Percentiles rank a stretch among this genome's conserved stretches.
phyloP scores from a whole-genome alignment of 2,329 filamentous ascomycete genomes.

The Sporothrix brunneoviolacea region DNA sequence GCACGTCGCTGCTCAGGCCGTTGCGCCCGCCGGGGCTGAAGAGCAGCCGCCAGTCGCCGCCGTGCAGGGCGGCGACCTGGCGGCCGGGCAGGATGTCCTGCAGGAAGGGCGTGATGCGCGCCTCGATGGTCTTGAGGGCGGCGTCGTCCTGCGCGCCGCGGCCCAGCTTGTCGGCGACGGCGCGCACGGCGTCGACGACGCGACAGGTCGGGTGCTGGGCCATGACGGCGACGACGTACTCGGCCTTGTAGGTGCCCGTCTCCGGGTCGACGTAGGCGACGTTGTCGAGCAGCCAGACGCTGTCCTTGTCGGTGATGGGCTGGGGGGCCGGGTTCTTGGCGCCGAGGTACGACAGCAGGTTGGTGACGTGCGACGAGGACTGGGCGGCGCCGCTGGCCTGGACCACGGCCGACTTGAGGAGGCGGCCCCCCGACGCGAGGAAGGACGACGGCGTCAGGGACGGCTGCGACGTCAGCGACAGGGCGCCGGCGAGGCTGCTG shows the following conservation, averaged over 20 bases:
- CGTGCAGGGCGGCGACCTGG: slow-evolving; percentile 58
- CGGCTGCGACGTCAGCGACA: background rate
- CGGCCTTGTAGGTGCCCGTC: slow-evolving; percentile 62
- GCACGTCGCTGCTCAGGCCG: slow-evolving; percentile 62
- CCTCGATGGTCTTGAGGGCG: slow-evolving; percentile 51
- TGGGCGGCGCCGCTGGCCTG: background rate
- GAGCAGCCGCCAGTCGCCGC: slow-evolving; percentile 36
- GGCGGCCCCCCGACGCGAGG: background rate
- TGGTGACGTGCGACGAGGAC: slow-evolving; percentile 26
- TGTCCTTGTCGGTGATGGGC: slow-evolving; percentile 57
- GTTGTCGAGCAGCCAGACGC: slow-evolving; percentile 86
- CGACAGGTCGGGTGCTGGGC: slow-evolving; percentile 61
- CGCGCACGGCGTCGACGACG: slow-evolving; percentile 61
- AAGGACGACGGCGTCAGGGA: background rate
- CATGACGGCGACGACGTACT: slow-evolving; percentile 80
- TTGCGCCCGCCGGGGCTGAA: slow-evolving; percentile 66
- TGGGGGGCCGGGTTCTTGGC: slow-evolving; percentile 51
- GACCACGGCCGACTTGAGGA: background rate
- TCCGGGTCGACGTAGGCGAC: slow-evolving; percentile 54
- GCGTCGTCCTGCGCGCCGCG: slow-evolving; percentile 32
- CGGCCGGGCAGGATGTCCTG: slow-evolving; percentile 67
- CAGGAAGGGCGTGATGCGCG: slow-evolving; percentile 69
- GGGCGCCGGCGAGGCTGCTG: slow-evolving; percentile 24
- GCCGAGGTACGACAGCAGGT: slow-evolving; percentile 45
- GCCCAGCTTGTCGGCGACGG: slow-evolving; percentile 62